Base-by-base conservation (phyloP, 352 stramenopile species). In the Achlya hypogyna region DNA sequence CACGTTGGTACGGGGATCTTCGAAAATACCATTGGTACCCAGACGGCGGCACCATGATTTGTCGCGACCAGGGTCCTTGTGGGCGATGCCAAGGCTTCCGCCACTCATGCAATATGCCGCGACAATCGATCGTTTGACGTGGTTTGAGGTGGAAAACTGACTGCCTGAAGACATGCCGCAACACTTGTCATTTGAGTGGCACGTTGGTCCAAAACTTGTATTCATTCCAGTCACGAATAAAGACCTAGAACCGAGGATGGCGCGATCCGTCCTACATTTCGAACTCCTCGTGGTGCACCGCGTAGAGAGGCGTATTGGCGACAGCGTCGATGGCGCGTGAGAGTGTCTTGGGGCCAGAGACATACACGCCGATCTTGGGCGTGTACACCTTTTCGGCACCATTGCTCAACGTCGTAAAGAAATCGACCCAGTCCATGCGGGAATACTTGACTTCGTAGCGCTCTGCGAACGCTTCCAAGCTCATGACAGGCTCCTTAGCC, bases 271-370 rank as follows among this genome's bases (percentile, higher is more conserved):
- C 25, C 23, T 94, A 94, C 82, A 94, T 87, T 69, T 94, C 82
- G 52, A 89, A 89, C 69, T 76, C 82, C 43, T 89, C 78, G 62
- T 77, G 87, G 69, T 86, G 81, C 49, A 89, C 87, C 38, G 82
- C 79, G 62, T 86, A 91, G 31, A 10, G 25, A 10, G 28, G 73
- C 69, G 54, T 86, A 69, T 18, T 82, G 69, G 23, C 69, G 73
- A 92, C 83, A 4, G 74, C 76, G 63, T 87, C 73, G 53, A 95
- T 79, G 29, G 76, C 53, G 29, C 77, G 74, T 20, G 74, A 82
- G 28, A 95, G 75, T 0, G 71, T 64, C 59, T 88, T 86, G 0
- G 82, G 82, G 0, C 86, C 86, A 29, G 84, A 92, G 63, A 87
- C 87, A 60, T 91, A 93, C 16, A 93, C 81, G 4, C 81, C 84